Evolutionary conservation across 2,329 filamentous ascomycete species (phyloP).

Genomic region (Talaromyces atroroseus): DNA sequence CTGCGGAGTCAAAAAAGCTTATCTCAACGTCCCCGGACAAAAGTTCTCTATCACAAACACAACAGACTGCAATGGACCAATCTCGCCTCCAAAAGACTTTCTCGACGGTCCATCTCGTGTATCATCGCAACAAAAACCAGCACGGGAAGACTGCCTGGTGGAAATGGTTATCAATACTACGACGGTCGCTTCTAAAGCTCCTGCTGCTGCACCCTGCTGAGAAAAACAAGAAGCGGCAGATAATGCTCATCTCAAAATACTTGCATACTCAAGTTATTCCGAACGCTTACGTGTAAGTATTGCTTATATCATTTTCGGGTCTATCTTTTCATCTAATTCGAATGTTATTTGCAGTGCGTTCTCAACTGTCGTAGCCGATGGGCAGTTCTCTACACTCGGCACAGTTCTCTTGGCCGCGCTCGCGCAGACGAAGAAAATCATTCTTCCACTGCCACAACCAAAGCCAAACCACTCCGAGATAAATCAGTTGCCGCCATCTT

Average conservation of each 20-base stretch:
- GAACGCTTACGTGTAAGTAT: constrained; percentile 35
- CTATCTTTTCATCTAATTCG: background rate
- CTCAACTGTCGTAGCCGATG: constrained; percentile 64
- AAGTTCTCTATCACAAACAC: background rate
- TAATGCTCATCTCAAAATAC: constrained; percentile 27
- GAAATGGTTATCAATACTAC: constrained; percentile 64
- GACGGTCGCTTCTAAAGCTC: constrained; percentile 59
- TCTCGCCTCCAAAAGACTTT: constrained; percentile 25
- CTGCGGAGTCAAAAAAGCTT: constrained; percentile 5
- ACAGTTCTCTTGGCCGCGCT: constrained; percentile 62
- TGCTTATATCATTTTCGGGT: background rate
- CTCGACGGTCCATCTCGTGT: constrained; percentile 60
- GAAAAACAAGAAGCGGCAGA: constrained; percentile 36
- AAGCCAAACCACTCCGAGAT: background rate
- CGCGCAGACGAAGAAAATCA: constrained; percentile 49
- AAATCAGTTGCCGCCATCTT: background rate
- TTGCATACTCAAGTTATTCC: constrained; percentile 33
- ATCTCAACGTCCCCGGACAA: background rate
- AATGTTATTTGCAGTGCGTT: constrained; percentile 43
- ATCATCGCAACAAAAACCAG: constrained; percentile 86
- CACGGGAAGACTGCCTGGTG: constrained; percentile 80
- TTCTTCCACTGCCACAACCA: background rate
- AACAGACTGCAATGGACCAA: constrained; percentile 21
- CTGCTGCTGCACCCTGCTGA: constrained; percentile 31
- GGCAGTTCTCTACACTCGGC: constrained; percentile 66